Percentiles rank a stretch among this genome's conserved stretches.
Evolutionary conservation across 139 green algal species (phyloP).

Genomic region (Pleodorina starrii): DNA sequence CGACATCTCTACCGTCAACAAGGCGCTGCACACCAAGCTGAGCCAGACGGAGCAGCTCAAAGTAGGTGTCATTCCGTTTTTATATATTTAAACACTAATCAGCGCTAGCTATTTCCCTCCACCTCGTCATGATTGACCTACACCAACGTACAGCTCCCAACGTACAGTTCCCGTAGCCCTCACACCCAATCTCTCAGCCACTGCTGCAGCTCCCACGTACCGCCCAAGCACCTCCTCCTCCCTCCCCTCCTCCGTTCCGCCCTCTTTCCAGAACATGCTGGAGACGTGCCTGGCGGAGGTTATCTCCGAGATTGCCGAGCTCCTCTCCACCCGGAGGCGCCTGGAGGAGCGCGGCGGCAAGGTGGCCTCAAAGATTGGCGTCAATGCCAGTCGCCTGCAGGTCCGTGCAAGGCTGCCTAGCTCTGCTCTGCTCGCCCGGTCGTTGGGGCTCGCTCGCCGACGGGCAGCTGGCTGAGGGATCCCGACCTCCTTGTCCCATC

Average conservation of each 20-base stretch:
- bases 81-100: too few relatives aligned
- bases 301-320: slow-evolving; percentile 48
- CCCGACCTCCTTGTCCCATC: too few relatives aligned
- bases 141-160: too few relatives aligned
- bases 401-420: too few relatives aligned
- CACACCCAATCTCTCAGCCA: too few relatives aligned
- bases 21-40: slow-evolving; percentile 20
- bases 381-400: slow-evolving; percentile 55
- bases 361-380: slow-evolving; percentile 54
- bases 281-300: slow-evolving; percentile 38
- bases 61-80: not conserved
- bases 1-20: slow-evolving; percentile 34
- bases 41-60: slow-evolving; percentile 45
- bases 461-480: too few relatives aligned
- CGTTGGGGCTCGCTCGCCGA: too few relatives aligned
- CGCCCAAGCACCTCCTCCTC: not conserved
- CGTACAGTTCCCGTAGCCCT: too few relatives aligned
- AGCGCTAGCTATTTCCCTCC: not conserved
- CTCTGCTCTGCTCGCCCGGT: too few relatives aligned
- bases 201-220: too few relatives aligned
- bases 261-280: slow-evolving; percentile 40
- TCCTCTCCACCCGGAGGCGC: slow-evolving; percentile 15
- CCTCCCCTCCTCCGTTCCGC: too few relatives aligned
- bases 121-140: not conserved
- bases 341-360: slow-evolving; percentile 54